Evolutionary conservation across 2,329 filamentous ascomycete species (phyloP).

Genomic region (Xylariaceae sp.): DNA sequence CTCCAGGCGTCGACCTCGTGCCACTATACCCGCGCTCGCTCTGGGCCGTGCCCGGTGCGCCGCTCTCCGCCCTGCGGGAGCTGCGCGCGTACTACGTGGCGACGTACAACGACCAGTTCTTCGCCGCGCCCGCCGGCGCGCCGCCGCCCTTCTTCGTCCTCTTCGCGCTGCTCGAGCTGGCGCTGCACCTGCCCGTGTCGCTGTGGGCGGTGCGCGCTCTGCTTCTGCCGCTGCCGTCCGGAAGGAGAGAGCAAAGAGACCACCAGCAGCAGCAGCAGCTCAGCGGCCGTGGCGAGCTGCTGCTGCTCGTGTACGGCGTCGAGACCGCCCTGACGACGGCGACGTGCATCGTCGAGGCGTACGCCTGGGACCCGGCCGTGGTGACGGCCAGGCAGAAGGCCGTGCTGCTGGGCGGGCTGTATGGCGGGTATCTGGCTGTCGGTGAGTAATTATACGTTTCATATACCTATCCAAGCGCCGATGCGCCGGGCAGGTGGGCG

Average conservation of each 20-base stretch:
- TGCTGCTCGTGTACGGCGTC: constrained; percentile 43
- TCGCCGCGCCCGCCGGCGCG: constrained; percentile 27
- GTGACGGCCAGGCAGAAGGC: constrained; percentile 38
- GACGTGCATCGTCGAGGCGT: constrained; percentile 42
- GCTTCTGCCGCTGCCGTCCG: constrained; percentile 8
- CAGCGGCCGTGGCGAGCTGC: constrained; percentile 37
- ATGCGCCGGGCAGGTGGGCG: neutral
- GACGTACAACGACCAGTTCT: constrained; percentile 47
- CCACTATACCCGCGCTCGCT: constrained; percentile 43
- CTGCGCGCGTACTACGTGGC: constrained; percentile 40
- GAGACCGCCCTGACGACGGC: constrained; percentile 44
- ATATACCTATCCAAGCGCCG: constrained; percentile 6
- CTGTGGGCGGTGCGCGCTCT: constrained; percentile 39
- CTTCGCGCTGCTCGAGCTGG: constrained; percentile 42
- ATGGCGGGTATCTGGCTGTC: constrained; percentile 43
- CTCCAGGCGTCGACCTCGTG: constrained; percentile 45
- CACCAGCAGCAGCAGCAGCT: too few species aligned
- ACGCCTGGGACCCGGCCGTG: constrained; percentile 38
- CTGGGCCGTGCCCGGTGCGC: constrained; percentile 32
- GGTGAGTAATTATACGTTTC: constrained; percentile 33
- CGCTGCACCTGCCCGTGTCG: constrained; percentile 43
- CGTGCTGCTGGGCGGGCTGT: constrained; percentile 39
- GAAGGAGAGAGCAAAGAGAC: too few species aligned
- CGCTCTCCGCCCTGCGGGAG: constrained; percentile 39
- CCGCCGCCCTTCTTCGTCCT: constrained; percentile 43